phyloP scores from a whole-genome alignment of 2,329 filamentous ascomycete species.

The Exophiala bonariae region DNA sequence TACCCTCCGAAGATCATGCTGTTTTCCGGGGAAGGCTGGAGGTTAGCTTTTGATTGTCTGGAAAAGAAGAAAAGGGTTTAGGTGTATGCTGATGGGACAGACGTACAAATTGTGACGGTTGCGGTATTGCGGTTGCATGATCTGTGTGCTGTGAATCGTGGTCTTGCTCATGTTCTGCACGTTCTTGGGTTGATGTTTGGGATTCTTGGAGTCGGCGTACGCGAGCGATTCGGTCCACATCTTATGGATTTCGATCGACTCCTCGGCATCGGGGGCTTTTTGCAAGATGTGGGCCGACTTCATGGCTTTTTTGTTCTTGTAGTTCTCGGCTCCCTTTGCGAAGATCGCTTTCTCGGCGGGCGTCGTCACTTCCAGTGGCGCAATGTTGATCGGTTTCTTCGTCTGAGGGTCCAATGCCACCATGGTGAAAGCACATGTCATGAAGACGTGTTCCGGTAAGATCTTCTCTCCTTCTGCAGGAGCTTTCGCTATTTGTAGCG shows the following conservation, averaged over 20 bases:
- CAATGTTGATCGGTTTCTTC: slow-evolving; percentile 64
- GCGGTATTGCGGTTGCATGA: slow-evolving; percentile 74
- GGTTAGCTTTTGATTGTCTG: too few relatives aligned
- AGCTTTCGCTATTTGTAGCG: slow-evolving; percentile 70
- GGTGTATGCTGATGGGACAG: too few relatives aligned
- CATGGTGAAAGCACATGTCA: slow-evolving; percentile 78
- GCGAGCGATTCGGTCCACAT: slow-evolving; percentile 70
- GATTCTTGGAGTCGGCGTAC: slow-evolving; percentile 60
- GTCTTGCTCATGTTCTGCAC: slow-evolving; percentile 64
- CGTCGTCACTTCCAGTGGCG: slow-evolving; percentile 62
- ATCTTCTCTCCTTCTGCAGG: slow-evolving; percentile 54
- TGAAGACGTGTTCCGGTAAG: slow-evolving; percentile 62
- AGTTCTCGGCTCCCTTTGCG: slow-evolving; percentile 64
- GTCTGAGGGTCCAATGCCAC: slow-evolving; percentile 69
- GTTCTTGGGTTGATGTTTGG: slow-evolving; percentile 56
- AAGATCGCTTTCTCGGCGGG: slow-evolving; percentile 66
- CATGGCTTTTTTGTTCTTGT: slow-evolving; percentile 65
- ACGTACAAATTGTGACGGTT: slow-evolving; percentile 69
- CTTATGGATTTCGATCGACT: slow-evolving; percentile 69
- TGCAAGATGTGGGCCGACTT: slow-evolving; percentile 62
- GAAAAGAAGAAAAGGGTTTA: too few relatives aligned
- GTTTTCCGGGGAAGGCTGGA: too few relatives aligned
- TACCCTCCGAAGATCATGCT: slow-evolving; percentile 79
- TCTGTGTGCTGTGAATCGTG: slow-evolving; percentile 64
- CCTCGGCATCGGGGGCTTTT: slow-evolving; percentile 68